phyloP scores from a whole-genome alignment of 495 filamentous ascomycete species.

The Xylaria sp. region DNA sequence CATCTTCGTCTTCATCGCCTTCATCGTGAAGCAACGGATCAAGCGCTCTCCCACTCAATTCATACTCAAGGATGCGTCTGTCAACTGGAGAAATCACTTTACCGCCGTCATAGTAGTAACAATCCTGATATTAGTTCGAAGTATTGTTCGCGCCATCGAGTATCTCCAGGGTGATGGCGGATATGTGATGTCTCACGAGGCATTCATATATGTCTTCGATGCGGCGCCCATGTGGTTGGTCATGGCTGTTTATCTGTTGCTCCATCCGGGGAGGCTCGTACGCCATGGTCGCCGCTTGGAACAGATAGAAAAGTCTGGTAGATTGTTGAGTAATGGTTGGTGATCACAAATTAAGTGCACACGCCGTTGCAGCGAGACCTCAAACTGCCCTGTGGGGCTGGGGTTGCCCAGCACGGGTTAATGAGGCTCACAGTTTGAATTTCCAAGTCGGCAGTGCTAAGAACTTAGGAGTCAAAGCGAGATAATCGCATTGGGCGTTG shows the following conservation, averaged over 20 bases:
- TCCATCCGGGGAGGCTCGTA: not conserved
- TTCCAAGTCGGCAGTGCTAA: not conserved
- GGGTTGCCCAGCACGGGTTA: not conserved
- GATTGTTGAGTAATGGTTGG: not conserved
- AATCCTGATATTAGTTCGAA: slow-evolving; percentile 66
- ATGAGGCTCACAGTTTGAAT: not conserved
- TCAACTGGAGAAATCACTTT: slow-evolving; percentile 59
- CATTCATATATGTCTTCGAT: slow-evolving; percentile 69
- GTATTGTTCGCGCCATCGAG: slow-evolving; percentile 66
- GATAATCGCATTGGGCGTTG: not conserved
- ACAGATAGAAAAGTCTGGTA: not conserved
- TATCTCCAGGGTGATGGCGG: slow-evolving; percentile 63
- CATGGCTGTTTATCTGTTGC: slow-evolving; percentile 46
- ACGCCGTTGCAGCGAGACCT: not conserved
- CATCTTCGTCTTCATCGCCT: slow-evolving; percentile 54
- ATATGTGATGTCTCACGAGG: slow-evolving; percentile 59
- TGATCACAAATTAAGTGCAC: not conserved
- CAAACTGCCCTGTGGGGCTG: too few relatives aligned
- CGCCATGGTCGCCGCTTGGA: not conserved
- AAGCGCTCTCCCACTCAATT: slow-evolving; percentile 12
- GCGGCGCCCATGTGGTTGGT: slow-evolving; percentile 61
- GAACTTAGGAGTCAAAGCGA: not conserved
- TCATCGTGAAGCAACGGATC: slow-evolving; percentile 45
- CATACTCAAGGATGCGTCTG: not conserved
- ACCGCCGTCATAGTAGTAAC: slow-evolving; percentile 61